Evolutionary conservation across 2,329 filamentous ascomycete genomes (phyloP).

Genomic region (Lasiodiplodia theobromae): DNA sequence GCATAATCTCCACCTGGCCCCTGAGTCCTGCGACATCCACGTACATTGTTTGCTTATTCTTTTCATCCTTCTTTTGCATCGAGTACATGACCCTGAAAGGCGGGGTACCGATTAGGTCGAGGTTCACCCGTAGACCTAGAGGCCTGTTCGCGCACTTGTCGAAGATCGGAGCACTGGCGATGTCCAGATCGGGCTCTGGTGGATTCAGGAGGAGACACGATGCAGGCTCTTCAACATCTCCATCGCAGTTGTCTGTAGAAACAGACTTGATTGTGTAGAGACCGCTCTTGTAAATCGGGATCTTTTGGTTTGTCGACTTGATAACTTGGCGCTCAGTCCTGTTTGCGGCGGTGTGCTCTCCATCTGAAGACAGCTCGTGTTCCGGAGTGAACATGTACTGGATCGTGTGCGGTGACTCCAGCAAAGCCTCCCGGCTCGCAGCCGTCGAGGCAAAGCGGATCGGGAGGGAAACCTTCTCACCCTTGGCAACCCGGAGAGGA

Average conservation of each 20-base stretch:
- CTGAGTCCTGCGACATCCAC: slow-evolving; percentile 74
- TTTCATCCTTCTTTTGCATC: slow-evolving; percentile 67
- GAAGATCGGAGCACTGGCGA: slow-evolving; percentile 81
- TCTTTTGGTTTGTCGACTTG: slow-evolving; percentile 68
- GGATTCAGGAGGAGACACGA: slow-evolving; percentile 94
- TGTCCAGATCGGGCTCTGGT: slow-evolving; percentile 78
- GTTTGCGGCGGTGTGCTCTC: slow-evolving; percentile 65
- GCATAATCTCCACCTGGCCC: slow-evolving; percentile 84
- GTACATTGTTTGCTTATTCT: slow-evolving; percentile 60
- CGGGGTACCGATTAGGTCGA: slow-evolving; percentile 90
- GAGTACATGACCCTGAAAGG: slow-evolving; percentile 87
- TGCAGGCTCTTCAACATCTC: slow-evolving; percentile 90
- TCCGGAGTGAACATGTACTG: slow-evolving; percentile 84
- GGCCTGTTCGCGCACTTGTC: slow-evolving; percentile 96
- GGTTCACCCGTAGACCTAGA: slow-evolving; percentile 84
- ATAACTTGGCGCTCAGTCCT: slow-evolving; percentile 67
- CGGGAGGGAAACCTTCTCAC: slow-evolving; percentile 71
- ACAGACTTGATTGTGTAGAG: slow-evolving; percentile 86
- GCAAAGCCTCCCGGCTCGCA: slow-evolving; percentile 59
- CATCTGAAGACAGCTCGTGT: slow-evolving; percentile 70
- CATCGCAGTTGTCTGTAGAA: slow-evolving; percentile 79
- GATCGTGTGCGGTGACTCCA: slow-evolving; percentile 73
- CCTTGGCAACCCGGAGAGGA: slow-evolving; percentile 84
- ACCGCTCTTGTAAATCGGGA: slow-evolving; percentile 76
- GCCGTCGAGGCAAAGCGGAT: slow-evolving; percentile 69